Evolutionary conservation across 768 basidiomycete species (phyloP).

Genomic region (Kwoniella dendrophila): DNA sequence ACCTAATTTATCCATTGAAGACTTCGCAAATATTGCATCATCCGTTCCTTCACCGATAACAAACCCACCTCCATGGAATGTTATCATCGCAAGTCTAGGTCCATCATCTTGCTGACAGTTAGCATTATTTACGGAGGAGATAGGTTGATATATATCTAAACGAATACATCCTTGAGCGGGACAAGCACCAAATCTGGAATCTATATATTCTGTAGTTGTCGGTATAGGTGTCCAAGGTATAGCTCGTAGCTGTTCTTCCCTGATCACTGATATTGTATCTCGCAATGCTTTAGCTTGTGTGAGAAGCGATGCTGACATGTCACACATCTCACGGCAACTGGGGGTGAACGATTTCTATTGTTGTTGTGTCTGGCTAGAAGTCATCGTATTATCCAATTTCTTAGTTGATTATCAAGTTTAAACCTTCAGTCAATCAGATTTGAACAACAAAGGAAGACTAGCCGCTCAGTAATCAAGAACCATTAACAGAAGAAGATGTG

Average conservation of each 20-base stretch:
- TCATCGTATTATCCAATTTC: too few relatives aligned
- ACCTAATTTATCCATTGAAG: conserved; percentile 20
- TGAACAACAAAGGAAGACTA: too few relatives aligned
- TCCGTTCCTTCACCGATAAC: conserved; percentile 31
- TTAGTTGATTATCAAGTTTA: too few relatives aligned
- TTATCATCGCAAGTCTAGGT: conserved; percentile 25
- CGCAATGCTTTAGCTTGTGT: conserved; percentile 13
- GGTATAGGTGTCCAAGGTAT: neutral
- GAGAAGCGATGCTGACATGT: neutral
- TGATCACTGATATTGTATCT: neutral
- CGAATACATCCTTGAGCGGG: neutral
- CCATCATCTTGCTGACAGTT: neutral
- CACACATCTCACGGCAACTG: too few relatives aligned
- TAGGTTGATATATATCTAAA: conserved; percentile 10
- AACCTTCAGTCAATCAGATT: too few relatives aligned
- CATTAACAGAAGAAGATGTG: too few relatives aligned
- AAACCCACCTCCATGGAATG: conserved; percentile 35
- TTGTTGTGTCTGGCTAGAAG: too few relatives aligned
- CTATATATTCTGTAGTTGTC: conserved; percentile 1
- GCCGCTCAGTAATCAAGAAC: too few relatives aligned
- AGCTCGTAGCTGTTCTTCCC: neutral
- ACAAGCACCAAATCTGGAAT: conserved; percentile 1
- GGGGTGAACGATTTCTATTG: too few relatives aligned
- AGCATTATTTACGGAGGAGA: neutral
- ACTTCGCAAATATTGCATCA: conserved; percentile 32